Conservation (phyloP, 768 basidiomycete species). For the Amanita subjunquillea region DNA sequence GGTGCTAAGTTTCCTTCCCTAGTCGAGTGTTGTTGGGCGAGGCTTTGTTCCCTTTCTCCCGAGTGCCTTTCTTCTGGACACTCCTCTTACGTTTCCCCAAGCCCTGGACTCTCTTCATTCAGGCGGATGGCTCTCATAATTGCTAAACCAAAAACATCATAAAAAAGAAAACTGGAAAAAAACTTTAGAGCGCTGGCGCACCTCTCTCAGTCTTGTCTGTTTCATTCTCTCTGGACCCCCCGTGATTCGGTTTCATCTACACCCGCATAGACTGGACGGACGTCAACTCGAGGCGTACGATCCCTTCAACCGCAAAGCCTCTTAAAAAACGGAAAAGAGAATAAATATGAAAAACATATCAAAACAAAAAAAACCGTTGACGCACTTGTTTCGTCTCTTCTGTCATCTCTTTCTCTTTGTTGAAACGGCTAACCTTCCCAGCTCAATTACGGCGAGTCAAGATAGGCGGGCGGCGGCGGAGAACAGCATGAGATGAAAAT, state of each 20-base stretch:
- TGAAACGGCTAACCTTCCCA: too few relatives aligned
- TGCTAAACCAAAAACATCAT: background rate
- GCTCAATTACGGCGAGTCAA: too few relatives aligned
- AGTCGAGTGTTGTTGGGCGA: too few relatives aligned
- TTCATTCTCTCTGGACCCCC: background rate
- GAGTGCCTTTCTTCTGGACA: too few relatives aligned
- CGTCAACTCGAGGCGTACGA: background rate
- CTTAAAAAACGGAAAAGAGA: background rate
- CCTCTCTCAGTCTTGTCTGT: background rate
- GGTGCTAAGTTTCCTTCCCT: too few relatives aligned
- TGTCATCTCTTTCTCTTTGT: too few relatives aligned
- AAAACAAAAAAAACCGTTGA: too few relatives aligned
- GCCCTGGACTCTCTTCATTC: background rate
- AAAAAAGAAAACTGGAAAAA: background rate
- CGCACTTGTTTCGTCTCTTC: too few relatives aligned
- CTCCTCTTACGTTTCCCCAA: too few relatives aligned
- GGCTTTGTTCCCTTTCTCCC: too few relatives aligned
- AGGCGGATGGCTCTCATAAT: background rate
- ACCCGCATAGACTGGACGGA: background rate
- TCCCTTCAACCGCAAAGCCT: background rate
- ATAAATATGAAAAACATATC: background rate
- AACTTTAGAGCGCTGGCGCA: background rate
- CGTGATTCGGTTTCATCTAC: background rate
- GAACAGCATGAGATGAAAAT: too few relatives aligned
- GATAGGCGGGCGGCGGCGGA: too few relatives aligned